Base-by-base conservation (phyloP, 208 protist species). In the Strigomonas oncopelti region DNA sequence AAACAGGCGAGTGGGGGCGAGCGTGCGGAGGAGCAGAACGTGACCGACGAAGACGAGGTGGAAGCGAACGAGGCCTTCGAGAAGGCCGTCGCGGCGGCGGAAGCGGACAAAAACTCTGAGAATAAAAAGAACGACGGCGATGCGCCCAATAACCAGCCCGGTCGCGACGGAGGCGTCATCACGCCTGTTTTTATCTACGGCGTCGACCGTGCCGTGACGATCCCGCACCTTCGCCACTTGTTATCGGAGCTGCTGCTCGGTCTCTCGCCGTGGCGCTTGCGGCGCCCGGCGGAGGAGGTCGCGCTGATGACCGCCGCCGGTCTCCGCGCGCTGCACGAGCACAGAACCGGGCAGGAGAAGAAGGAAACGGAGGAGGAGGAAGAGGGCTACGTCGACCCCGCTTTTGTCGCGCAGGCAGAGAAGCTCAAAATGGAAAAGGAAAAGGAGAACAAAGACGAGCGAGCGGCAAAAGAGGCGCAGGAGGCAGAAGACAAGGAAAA, bases 171-270 rank as follows among this genome's bases (percentile, higher is more conserved):
- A 72, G 16, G 88, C 28, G 76, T 74, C 5, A 51, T n/a, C n/a
- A n/a, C n/a, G n/a, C n/a, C n/a, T n/a, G n/a, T n/a, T n/a, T n/a
- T n/a, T n/a, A n/a, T 93, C 48, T 87, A 84, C 75, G 83, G 84
- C 25, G 85, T 93, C 5, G 88, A 93, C 46, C 74, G 85, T 27
- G 65, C 75, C 29, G 68, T 91, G 25, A 75, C 78, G 18, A 59
- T 61, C 16, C 62, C 67, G 14, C 88, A 93, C 55, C 29, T 93
- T 4, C 56, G 59, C 24, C 87, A 82, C 0, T 61, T 93, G 20
- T 66, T 88, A 22, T 64, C 77, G 72, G 82, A 91, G 67, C 73
- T 93, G 48, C 65, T 84, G 4, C 13, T 31, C 8, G 9, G 9
- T 8, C 9, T 27, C 18, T 72, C 69, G 28, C 85, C 81, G 56